Percentiles rank a stretch among this genome's conserved stretches.
phyloP scores from a whole-genome alignment of 2,329 filamentous ascomycete species.

The Neofusicoccum ribis region DNA sequence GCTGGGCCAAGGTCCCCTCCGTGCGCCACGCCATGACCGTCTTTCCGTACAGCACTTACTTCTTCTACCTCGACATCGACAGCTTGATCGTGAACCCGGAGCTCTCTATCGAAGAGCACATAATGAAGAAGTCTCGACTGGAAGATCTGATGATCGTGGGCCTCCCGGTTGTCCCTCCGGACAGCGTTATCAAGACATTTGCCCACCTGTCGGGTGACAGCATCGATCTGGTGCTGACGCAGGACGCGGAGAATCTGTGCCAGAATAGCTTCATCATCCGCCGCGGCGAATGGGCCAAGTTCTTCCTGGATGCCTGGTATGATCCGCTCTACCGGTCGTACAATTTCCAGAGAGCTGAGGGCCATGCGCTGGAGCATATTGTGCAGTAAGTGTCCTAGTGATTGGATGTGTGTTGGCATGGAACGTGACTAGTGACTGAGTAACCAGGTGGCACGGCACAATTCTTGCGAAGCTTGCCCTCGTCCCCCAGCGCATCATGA shows the following conservation, averaged over 20 bases:
- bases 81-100: slow-evolving; percentile 85
- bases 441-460: slow-evolving; percentile 90
- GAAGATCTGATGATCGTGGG: slow-evolving; percentile 82
- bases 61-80: slow-evolving; percentile 86
- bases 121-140: slow-evolving; percentile 68
- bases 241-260: slow-evolving; percentile 78
- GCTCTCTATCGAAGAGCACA: slow-evolving; percentile 66
- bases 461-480: slow-evolving; percentile 86
- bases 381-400: slow-evolving; percentile 44
- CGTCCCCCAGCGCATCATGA: slow-evolving; percentile 81
- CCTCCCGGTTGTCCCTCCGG: slow-evolving; percentile 83
- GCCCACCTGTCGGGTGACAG: slow-evolving; percentile 73
- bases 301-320: slow-evolving; percentile 93
- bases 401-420: not conserved
- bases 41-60: slow-evolving; percentile 72
- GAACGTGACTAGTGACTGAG: slow-evolving; percentile 30
- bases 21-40: slow-evolving; percentile 84
- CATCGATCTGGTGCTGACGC: slow-evolving; percentile 79
- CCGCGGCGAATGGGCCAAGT: slow-evolving; percentile 87
- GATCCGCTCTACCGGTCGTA: slow-evolving; percentile 91
- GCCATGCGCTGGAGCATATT: slow-evolving; percentile 74
- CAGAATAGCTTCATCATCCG: slow-evolving; percentile 76
- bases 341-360: slow-evolving; percentile 94
- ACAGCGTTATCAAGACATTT: slow-evolving; percentile 96
- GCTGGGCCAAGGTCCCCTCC: slow-evolving; percentile 80